phyloP scores from a whole-genome alignment of 768 basidiomycete genomes.

The Gelatoporia subvermispora region DNA sequence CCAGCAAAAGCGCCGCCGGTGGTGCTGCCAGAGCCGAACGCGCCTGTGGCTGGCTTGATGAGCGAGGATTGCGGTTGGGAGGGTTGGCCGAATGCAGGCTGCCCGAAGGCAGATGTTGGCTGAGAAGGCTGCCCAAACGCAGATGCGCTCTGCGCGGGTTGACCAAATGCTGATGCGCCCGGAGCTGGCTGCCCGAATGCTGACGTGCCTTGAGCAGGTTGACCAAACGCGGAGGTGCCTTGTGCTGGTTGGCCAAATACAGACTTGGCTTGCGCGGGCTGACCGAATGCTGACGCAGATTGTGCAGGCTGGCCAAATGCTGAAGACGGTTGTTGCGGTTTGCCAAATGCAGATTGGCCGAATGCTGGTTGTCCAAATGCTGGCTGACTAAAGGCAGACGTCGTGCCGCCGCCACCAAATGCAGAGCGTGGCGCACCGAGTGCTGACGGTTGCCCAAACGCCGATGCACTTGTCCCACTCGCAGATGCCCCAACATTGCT shows the following conservation, averaged over 20 bases:
- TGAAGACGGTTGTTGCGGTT: slow-evolving; percentile 3
- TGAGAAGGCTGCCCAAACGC: slow-evolving; percentile 19
- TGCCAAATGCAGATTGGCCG: slow-evolving; percentile 10
- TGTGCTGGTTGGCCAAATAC: slow-evolving; percentile 15
- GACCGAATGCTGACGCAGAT: slow-evolving; percentile 34
- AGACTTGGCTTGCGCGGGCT: slow-evolving; percentile 27
- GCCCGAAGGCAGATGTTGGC: slow-evolving; percentile 20
- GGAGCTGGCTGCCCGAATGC: slow-evolving; percentile 31
- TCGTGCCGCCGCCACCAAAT: slow-evolving; percentile 11
- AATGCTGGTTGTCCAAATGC: slow-evolving; percentile 15
- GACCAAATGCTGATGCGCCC: slow-evolving; percentile 27
- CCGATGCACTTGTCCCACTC: not conserved
- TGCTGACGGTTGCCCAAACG: slow-evolving; percentile 2
- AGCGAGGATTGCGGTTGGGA: slow-evolving; percentile 23
- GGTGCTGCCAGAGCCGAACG: slow-evolving; percentile 26
- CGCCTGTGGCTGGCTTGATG: slow-evolving; percentile 14
- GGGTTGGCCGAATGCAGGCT: slow-evolving; percentile 16
- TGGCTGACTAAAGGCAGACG: slow-evolving; percentile 23
- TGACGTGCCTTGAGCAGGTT: slow-evolving; percentile 24
- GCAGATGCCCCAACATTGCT: not conserved
- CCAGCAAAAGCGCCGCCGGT: slow-evolving; percentile 49
- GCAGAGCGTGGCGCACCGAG: slow-evolving; percentile 5
- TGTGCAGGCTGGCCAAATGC: slow-evolving; percentile 11
- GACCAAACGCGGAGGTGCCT: slow-evolving; percentile 31
- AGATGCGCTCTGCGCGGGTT: slow-evolving; percentile 26